These are phyloP conservation scores for Colletotrichum tofieldiae DNA, from an alignment of 2,329 filamentous ascomycete genomes.

Conservation along the genomic window DNA sequence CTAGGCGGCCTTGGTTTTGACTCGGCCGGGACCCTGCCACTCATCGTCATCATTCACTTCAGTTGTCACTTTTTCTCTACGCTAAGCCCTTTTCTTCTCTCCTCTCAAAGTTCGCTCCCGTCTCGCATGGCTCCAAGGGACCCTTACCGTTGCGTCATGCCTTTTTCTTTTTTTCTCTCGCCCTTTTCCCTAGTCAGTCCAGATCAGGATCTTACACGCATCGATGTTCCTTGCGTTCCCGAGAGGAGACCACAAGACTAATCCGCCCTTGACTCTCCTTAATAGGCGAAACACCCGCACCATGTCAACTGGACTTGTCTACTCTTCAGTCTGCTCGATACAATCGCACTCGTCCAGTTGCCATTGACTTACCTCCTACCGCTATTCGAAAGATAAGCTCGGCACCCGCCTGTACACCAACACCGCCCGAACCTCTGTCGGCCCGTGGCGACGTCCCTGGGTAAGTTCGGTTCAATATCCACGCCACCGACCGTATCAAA, in stretches of 20 bases:
- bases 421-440: slow-evolving; percentile 66
- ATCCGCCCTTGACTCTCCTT: slow-evolving; percentile 36
- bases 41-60: slow-evolving; percentile 35
- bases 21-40: slow-evolving; percentile 37
- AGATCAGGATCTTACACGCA: slow-evolving; percentile 38
- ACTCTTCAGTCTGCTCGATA: slow-evolving; percentile 33
- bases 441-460: slow-evolving; percentile 72
- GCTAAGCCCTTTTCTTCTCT: slow-evolving; percentile 31
- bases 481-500: neutral
- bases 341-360: slow-evolving; percentile 64
- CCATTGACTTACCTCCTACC: slow-evolving; percentile 64
- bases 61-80: slow-evolving; percentile 14
- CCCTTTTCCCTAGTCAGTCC: slow-evolving; percentile 23
- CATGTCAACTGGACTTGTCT: slow-evolving; percentile 21
- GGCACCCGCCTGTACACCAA: slow-evolving; percentile 55
- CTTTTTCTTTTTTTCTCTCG: slow-evolving; percentile 41
- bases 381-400: slow-evolving; percentile 56
- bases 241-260: slow-evolving; percentile 21
- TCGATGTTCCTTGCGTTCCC: slow-evolving; percentile 19
- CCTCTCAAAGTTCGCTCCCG: slow-evolving; percentile 17
- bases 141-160: slow-evolving; percentile 41
- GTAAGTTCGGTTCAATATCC: slow-evolving; percentile 58
- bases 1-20: slow-evolving; percentile 19
- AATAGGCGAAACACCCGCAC: slow-evolving; percentile 38
- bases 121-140: slow-evolving; percentile 29